Conservation (phyloP, 2,329 filamentous ascomycete species). For the Colletotrichum spaethianum region DNA sequence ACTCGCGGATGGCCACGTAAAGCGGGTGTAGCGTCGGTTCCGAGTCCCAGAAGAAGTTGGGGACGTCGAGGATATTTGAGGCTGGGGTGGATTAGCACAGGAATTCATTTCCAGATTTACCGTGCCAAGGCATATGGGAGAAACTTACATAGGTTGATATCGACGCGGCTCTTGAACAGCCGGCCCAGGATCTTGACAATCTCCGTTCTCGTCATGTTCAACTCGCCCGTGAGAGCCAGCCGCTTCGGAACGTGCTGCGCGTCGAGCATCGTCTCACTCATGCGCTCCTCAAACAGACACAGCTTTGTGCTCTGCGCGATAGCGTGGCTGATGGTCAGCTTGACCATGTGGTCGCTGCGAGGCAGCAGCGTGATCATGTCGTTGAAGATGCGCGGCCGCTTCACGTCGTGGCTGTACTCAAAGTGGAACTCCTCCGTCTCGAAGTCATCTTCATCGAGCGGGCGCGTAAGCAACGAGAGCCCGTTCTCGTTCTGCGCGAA, state of each 20-base stretch:
- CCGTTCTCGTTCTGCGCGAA: constrained; percentile 82
- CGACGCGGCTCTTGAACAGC: constrained; percentile 93
- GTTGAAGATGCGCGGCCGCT: constrained; percentile 93
- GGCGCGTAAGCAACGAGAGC: constrained; percentile 79
- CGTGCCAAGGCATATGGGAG: background rate
- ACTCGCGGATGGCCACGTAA: constrained; percentile 94
- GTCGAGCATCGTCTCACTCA: constrained; percentile 93
- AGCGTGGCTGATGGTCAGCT: constrained; percentile 95
- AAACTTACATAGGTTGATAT: constrained; percentile 94
- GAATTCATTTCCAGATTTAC: background rate
- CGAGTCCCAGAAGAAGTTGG: constrained; percentile 98
- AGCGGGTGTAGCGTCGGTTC: constrained; percentile 95
- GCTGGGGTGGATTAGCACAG: constrained; percentile 63
- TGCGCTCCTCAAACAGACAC: constrained; percentile 95
- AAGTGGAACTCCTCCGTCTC: constrained; percentile 99
- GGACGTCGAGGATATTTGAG: constrained; percentile 95
- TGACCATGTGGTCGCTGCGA: constrained; percentile 96
- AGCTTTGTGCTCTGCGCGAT: constrained; percentile 98
- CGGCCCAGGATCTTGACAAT: constrained; percentile 93
- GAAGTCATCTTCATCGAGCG: constrained; percentile 89
- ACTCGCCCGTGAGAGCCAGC: constrained; percentile 87
- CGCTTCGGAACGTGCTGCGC: constrained; percentile 93
- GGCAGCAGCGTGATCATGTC: constrained; percentile 98
- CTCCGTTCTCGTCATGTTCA: constrained; percentile 92
- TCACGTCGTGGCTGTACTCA: constrained; percentile 90